Conservation (phyloP, 768 basidiomycete species). For the Butyriboletus loyo region DNA sequence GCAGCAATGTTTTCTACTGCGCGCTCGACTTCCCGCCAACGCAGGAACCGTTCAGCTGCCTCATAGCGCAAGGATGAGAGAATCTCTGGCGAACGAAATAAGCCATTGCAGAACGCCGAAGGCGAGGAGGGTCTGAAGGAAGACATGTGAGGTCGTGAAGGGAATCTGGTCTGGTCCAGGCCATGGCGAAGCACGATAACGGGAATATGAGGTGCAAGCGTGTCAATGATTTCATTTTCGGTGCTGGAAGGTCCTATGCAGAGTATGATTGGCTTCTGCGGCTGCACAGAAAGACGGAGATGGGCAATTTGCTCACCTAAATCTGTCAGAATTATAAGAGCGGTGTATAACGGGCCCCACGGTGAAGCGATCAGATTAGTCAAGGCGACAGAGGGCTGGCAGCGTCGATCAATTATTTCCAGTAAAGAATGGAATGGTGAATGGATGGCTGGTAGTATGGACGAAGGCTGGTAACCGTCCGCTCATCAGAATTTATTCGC, state of each 20-base stretch:
- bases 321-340: conserved; percentile 51
- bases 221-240: conserved; percentile 48
- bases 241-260: conserved; percentile 25
- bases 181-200: conserved; percentile 51
- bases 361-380: conserved; percentile 57
- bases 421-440: conserved; percentile 53
- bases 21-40: conserved; percentile 69
- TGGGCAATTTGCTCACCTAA: conserved; percentile 36
- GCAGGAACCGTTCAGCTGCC: conserved; percentile 65
- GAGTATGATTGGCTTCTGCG: conserved; percentile 1
- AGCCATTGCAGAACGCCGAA: conserved; percentile 50
- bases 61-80: conserved; percentile 56
- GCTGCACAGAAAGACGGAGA: not conserved
- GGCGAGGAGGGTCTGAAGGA: conserved; percentile 54
- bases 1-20: conserved; percentile 45
- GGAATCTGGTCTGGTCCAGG: conserved; percentile 31
- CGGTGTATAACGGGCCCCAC: conserved; percentile 57
- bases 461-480: conserved; percentile 22
- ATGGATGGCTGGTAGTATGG: conserved; percentile 47
- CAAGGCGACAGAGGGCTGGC: conserved; percentile 49
- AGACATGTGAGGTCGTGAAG: conserved; percentile 41
- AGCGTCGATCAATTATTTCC: conserved; percentile 51
- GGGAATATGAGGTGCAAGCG: conserved; percentile 53
- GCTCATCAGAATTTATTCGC: conserved; percentile 5
- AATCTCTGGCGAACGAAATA: conserved; percentile 65